A percentile compares a stretch with the other conserved stretches of the same genome.
Evolutionary conservation across 2,329 filamentous ascomycete genomes (phyloP).

Genomic region (Aspergillus pseudoglaucus): DNA sequence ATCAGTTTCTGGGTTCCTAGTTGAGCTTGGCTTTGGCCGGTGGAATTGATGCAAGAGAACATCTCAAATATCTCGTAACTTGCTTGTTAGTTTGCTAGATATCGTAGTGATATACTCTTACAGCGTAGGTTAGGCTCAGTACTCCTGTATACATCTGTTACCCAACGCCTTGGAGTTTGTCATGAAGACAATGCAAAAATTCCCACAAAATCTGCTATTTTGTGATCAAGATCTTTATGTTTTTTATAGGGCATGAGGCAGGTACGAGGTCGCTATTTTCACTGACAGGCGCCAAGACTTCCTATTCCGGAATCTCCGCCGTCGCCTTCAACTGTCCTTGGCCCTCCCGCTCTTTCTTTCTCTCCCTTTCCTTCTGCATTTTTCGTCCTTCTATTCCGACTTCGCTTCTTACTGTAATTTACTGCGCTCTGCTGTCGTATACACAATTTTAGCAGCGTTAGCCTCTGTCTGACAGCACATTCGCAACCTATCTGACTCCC

Average conservation of each 20-base stretch:
- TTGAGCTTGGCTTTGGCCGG: conserved; percentile 13
- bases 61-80: conserved; percentile 28
- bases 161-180: too few species aligned
- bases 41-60: conserved; percentile 36
- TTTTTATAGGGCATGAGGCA: not conserved
- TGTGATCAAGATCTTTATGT: not conserved
- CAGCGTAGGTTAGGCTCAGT: too few species aligned
- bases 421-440: too few species aligned
- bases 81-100: not conserved
- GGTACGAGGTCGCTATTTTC: not conserved
- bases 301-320: not conserved
- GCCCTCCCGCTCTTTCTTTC: not conserved
- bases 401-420: not conserved
- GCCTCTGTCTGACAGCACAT: too few species aligned
- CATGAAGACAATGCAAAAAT: too few species aligned
- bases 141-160: too few species aligned
- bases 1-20: conserved; percentile 24
- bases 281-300: not conserved
- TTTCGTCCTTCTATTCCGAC: too few species aligned
- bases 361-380: not conserved
- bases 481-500: too few species aligned
- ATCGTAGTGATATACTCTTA: too few species aligned
- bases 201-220: too few species aligned
- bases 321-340: not conserved
- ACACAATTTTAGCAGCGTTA: too few species aligned